A percentile compares a stretch with the other conserved stretches of the same genome.
Conservation (phyloP, 306 rosid species). For the Styphnolobium japonicum region DNA sequence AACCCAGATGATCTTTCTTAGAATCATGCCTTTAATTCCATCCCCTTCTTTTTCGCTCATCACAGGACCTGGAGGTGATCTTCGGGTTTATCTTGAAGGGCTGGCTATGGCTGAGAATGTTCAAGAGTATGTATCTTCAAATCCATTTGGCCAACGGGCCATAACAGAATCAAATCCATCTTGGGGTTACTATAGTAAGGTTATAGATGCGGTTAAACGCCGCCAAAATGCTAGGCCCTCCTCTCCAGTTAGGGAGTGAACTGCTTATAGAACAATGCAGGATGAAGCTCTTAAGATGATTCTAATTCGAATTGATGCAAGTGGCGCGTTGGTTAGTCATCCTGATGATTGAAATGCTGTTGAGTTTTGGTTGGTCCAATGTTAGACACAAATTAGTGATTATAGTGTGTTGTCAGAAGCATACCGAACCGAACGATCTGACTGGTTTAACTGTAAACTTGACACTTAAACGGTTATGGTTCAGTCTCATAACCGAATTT, state of each 20-base stretch:
- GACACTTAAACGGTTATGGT: too few species aligned
- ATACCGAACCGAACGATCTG: too few species aligned
- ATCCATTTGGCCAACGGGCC: conserved; percentile 76
- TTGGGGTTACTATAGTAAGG: conserved; percentile 53
- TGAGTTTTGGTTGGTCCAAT: neutral
- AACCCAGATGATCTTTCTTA: neutral
- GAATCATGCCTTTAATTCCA: neutral
- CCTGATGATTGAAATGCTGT: neutral
- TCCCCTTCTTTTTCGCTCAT: neutral
- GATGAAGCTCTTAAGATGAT: neutral
- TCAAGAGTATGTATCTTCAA: conserved; percentile 51
- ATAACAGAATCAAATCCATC: conserved; percentile 52
- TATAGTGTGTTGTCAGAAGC: too few species aligned
- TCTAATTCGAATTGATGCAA: neutral
- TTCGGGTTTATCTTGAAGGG: conserved; percentile 63
- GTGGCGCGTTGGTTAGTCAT: neutral
- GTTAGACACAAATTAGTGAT: neutral
- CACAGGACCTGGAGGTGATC: conserved; percentile 74
- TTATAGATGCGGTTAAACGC: conserved; percentile 21
- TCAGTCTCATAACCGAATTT: too few species aligned
- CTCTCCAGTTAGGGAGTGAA: neutral
- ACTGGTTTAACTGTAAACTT: too few species aligned
- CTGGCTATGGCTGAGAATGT: conserved; percentile 61
- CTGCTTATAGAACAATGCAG: neutral
- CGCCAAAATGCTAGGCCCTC: neutral